Evolutionary conservation across 2,329 filamentous ascomycete species (phyloP), one percentile per base, ranked within the genome.

Genomic region (Cladosporium sp.): DNA sequence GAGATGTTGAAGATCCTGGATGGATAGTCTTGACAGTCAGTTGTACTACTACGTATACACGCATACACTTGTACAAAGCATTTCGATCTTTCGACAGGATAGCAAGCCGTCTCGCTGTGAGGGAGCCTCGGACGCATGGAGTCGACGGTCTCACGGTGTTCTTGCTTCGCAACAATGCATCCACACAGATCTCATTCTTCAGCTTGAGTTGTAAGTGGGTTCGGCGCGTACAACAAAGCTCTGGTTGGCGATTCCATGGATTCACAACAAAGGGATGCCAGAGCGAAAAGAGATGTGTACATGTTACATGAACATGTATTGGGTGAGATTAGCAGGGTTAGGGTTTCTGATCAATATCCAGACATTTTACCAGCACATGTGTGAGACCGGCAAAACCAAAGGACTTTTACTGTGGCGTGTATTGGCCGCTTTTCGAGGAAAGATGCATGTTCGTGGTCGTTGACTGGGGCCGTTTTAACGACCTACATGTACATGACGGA

Each of bases 1-100:
- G 85, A 88, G 66, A 89, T 89, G 87, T 70, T 89, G 57, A 73
- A 78, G 25, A 79, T 82, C 28, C 69, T 85, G 25, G 79, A 79
- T 30, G 56, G 56, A 3, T 58, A 26, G 26, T 10, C n/a, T 14
- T 1, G 30, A 4, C 14, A 5, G 21, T 11, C 5, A 39, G 23
- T 1, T 57, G 54, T 57, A 57, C 53, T 14, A 57, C 13, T 23
- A 25, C 10, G 36, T 14, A 34, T 57, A 30, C 5, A 34, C 5
- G 18, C 32, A 39, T 34, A 39, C 6, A 32, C 5, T 8, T 57
- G 54, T 57, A 57, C 32, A 39, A 25, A 57, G 51, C 2, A 30
- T 11, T 43, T n/a, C 16, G 6, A 43, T 14, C 6, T 18, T 36
- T 5, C 14, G n/a, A n/a, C 34, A 36, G 34, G 4, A 36, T 14